phyloP scores from a whole-genome alignment of 2,329 filamentous ascomycete species.

The Colletotrichum navitas region DNA sequence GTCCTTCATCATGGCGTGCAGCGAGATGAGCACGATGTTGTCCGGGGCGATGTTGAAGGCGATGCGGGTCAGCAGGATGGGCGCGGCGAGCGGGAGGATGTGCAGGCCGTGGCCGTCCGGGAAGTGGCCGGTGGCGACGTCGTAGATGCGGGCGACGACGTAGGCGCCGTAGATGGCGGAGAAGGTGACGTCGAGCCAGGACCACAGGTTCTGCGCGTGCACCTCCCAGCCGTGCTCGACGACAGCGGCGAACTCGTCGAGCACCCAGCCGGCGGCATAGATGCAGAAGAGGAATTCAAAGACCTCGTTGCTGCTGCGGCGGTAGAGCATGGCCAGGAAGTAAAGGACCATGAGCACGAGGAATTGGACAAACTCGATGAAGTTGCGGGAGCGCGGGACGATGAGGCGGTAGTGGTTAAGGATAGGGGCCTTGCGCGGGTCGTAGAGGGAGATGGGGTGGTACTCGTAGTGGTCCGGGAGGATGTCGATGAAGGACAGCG shows the following conservation, averaged over 20 bases:
- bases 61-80: slow-evolving; percentile 76
- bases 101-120: slow-evolving; percentile 69
- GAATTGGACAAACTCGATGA: slow-evolving; percentile 76
- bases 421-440: slow-evolving; percentile 73
- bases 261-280: slow-evolving; percentile 75
- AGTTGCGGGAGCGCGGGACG: slow-evolving; percentile 75
- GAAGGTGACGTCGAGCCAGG: slow-evolving; percentile 80
- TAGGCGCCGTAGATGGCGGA: slow-evolving; percentile 73
- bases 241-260: slow-evolving; percentile 75
- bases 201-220: slow-evolving; percentile 81
- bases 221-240: slow-evolving; percentile 76
- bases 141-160: slow-evolving; percentile 69
- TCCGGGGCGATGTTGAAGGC: slow-evolving; percentile 81
- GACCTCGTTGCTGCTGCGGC: slow-evolving; percentile 61
- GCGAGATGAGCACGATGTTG: slow-evolving; percentile 80
- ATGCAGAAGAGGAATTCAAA: slow-evolving; percentile 72
- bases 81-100: slow-evolving; percentile 74
- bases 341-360: slow-evolving; percentile 73
- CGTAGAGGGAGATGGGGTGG: slow-evolving; percentile 77
- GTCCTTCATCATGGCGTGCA: slow-evolving; percentile 81
- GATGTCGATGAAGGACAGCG: slow-evolving; percentile 78
- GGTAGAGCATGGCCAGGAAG: slow-evolving; percentile 72
- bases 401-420: slow-evolving; percentile 80
- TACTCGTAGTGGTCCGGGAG: slow-evolving; percentile 80
- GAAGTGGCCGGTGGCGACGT: slow-evolving; percentile 52